Evolutionary conservation across 2,329 filamentous ascomycete species (phyloP).

Genomic region (Aspergillus sp.): DNA sequence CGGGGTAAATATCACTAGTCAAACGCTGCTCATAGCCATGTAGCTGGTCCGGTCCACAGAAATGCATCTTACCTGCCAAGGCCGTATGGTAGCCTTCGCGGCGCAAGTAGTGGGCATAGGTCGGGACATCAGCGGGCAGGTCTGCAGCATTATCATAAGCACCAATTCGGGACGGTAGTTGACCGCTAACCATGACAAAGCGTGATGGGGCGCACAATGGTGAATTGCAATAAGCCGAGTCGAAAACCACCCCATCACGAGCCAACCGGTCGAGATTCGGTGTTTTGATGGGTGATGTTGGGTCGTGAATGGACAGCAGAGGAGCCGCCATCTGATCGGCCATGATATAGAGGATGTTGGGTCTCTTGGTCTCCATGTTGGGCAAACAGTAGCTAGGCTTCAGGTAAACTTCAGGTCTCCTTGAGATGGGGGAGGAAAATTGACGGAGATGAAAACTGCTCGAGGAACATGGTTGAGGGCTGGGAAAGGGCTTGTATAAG

Average conservation of each 20-base stretch:
- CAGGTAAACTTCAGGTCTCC: no score
- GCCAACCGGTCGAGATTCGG: conserved; percentile 84
- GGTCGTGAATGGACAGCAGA: conserved; percentile 87
- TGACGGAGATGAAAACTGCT: no score
- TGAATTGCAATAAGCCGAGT: conserved; percentile 91
- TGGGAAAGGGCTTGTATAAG: no score
- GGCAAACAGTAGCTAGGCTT: neutral
- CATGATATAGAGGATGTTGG: conserved; percentile 92
- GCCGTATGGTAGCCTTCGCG: conserved; percentile 83
- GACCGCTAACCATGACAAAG: conserved; percentile 91
- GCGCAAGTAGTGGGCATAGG: conserved; percentile 86
- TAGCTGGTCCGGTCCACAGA: conserved; percentile 83
- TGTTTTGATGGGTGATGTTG: conserved; percentile 83
- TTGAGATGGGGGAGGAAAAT: no score
- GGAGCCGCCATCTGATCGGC: conserved; percentile 92
- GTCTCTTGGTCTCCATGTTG: conserved; percentile 49
- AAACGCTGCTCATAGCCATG: conserved; percentile 90
- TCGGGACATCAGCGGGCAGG: conserved; percentile 79
- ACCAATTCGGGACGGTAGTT: conserved; percentile 85
- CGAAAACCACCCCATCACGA: conserved; percentile 79
- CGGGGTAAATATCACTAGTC: conserved; percentile 91
- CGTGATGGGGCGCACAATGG: conserved; percentile 88
- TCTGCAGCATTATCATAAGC: conserved; percentile 90
- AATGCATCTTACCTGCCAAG: conserved; percentile 95
- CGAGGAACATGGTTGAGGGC: no score